These are phyloP conservation scores for Kappamyces sp. DNA, from an alignment of 192 early-diverging fungal species.

Conservation along the genomic window DNA sequence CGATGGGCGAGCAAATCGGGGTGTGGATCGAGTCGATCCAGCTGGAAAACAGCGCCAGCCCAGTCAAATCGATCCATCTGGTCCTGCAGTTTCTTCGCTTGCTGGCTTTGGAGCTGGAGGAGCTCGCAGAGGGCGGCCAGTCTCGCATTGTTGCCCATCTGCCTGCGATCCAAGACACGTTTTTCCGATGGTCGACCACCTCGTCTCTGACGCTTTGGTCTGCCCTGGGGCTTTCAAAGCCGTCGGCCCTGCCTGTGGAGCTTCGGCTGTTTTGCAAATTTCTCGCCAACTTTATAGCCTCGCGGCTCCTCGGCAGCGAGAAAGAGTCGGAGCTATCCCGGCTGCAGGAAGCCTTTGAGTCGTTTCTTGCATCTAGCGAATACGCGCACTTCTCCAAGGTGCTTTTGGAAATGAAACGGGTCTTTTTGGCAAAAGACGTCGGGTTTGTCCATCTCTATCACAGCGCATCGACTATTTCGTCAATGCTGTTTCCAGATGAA, in stretches of 20 bases:
- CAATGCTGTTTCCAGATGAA: too few relatives aligned
- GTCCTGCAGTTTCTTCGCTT: slow-evolving; percentile 25
- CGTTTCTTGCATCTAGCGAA: background rate
- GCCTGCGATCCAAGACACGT: slow-evolving; percentile 5
- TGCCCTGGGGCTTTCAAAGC: slow-evolving; percentile 8
- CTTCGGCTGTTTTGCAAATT: slow-evolving; percentile 6
- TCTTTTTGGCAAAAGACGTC: too few relatives aligned
- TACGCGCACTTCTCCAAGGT: background rate
- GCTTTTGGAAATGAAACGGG: too few relatives aligned
- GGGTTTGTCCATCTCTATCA: too few relatives aligned
- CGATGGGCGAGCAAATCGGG: slow-evolving; percentile 33
- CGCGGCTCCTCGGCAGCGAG: background rate
- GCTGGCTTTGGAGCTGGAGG: slow-evolving; percentile 15
- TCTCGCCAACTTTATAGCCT: slow-evolving; percentile 10
- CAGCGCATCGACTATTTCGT: too few relatives aligned
- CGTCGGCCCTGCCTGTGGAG: background rate
- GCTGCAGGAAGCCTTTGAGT: slow-evolving; percentile 6
- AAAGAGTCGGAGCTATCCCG: background rate
- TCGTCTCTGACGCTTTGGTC: slow-evolving; percentile 1
- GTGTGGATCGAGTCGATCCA: slow-evolving; percentile 32
- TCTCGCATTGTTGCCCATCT: slow-evolving; percentile 13
- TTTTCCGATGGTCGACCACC: slow-evolving; percentile 12
- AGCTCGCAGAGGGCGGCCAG: background rate
- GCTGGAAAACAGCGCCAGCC: slow-evolving; percentile 20
- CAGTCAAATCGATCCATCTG: slow-evolving; percentile 15